Percentiles rank a stretch among this genome's conserved stretches.
phyloP scores from a whole-genome alignment of 805 yeast species.

The Lipomyces oligophaga region DNA sequence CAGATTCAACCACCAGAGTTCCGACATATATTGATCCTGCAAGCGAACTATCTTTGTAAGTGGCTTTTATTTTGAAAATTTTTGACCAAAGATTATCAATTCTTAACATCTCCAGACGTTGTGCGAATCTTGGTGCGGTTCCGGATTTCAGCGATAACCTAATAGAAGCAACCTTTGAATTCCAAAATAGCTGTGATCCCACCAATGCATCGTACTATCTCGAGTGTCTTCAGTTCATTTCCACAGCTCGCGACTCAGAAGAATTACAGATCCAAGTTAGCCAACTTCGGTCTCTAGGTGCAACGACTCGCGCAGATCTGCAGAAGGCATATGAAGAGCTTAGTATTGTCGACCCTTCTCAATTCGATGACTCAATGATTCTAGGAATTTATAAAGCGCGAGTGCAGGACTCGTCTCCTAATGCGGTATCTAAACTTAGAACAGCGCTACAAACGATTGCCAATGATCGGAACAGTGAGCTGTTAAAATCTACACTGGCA shows the following conservation, averaged over 20 bases:
- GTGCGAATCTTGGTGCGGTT: constrained; percentile 48
- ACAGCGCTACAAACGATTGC: constrained; percentile 64
- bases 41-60: constrained; percentile 12
- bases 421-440: constrained; percentile 39
- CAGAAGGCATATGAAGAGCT: constrained; percentile 41
- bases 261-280: constrained; percentile 45
- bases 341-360: constrained; percentile 28
- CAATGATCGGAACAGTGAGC: constrained; percentile 50
- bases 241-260: constrained; percentile 48
- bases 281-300: constrained; percentile 50
- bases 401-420: constrained; percentile 13
- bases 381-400: constrained; percentile 20
- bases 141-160: constrained; percentile 49
- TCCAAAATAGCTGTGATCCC: constrained; percentile 44
- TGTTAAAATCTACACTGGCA: constrained; percentile 52
- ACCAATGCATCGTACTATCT: constrained; percentile 48
- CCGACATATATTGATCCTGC: constrained; percentile 16
- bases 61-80: neutral
- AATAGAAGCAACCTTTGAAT: constrained; percentile 48
- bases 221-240: constrained; percentile 53
- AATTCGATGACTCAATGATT: constrained; percentile 16
- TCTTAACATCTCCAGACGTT: constrained; percentile 32
- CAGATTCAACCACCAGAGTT: constrained; percentile 2
- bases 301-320: constrained; percentile 50
- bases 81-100: neutral